Base-by-base conservation (phyloP, 139 green algal species). In the Tetraselmis chui region DNA sequence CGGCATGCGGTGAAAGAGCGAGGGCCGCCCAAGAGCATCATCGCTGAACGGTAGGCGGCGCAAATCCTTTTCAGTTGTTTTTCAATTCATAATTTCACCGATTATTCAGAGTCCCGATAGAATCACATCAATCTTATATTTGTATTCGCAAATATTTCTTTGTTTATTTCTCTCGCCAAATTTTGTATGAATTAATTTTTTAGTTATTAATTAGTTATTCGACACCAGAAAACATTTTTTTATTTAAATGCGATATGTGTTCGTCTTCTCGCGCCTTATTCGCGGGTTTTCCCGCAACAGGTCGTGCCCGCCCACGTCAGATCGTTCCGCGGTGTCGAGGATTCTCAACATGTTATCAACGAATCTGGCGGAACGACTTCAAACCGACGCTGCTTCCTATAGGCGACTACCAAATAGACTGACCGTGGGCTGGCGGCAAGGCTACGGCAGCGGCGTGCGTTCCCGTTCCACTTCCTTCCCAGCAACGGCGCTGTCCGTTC, bases 321-420 rank as follows among this genome's bases (percentile, higher is more conserved):
- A 58, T 1, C 84, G 81, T 28, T 78, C 5, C 22, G 80, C 67
- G 22, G 82, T 84, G 27, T 77, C 58, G 24, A 31, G 28, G 1
- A 84, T 81, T 11, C 24, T 90, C 80, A 29, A 81, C 32, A 82
- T 79, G 30, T 80, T 91, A 75, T 85, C 83, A 22, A 59, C 75
- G 18, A 77, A 79, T 1, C 78, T 93, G 74, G 86, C 85, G 81
- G 78, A 77, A 27, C 88, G 86, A 2, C 22, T 91, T 28, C 25
- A 31, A 79, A 79, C 87, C 59, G 89, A 91, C 29, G 59, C 81
- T 0, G 32, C 67, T 0, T 26, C 30, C 23, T 80, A 90, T 78
- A 30, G 80, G 28, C 87, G 90, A 2, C 27, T 85, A 25, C 90
- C 90, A 2, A 1, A 28, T 58, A 91, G 86, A 83, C 85, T 93